Percentiles rank a stretch among this genome's conserved stretches.
phyloP scores from a whole-genome alignment of 2,329 filamentous ascomycete species.

The Paraphaeosphaeria minitans region DNA sequence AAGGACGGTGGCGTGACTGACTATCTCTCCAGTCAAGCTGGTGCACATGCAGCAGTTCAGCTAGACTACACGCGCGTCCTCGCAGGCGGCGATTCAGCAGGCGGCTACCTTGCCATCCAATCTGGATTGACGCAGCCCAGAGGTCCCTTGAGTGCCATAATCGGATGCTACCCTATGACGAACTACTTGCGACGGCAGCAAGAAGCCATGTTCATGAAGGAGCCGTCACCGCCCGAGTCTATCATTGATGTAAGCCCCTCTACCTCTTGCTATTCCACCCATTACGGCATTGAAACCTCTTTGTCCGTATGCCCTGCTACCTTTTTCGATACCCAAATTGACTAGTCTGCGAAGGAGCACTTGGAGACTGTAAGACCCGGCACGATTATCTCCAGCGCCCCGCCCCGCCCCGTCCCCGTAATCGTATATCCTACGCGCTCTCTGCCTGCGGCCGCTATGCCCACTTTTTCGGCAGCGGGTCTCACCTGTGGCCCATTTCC shows the following conservation, averaged over 20 bases:
- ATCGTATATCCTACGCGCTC: constrained; percentile 24
- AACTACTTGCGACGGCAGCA: constrained; percentile 16
- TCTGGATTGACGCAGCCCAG: constrained; percentile 28
- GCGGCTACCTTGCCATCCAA: constrained; percentile 47
- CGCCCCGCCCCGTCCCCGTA: constrained; percentile 26
- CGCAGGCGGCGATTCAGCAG: constrained; percentile 46
- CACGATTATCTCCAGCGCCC: constrained; percentile 24
- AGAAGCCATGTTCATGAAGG: constrained; percentile 3
- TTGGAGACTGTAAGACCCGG: constrained; percentile 25
- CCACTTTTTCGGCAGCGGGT: constrained; percentile 35
- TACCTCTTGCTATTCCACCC: neutral
- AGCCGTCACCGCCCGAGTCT: constrained; percentile 15
- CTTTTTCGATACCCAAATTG: neutral
- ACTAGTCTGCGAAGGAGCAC: constrained; percentile 16
- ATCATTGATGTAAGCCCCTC: constrained; percentile 20
- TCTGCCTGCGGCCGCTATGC: constrained; percentile 26
- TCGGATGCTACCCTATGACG: constrained; percentile 40
- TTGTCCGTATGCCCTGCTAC: too few species aligned
- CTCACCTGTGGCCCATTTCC: constrained; percentile 33
- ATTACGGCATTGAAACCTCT: neutral
- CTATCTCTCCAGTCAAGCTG: constrained; percentile 20
- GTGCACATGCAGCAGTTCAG: constrained; percentile 5
- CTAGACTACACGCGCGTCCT: constrained; percentile 37
- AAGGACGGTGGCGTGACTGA: constrained; percentile 12
- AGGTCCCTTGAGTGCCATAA: constrained; percentile 28